A percentile compares a stretch with the other conserved stretches of the same genome.
Evolutionary conservation across 192 early-diverging fungal genomes (phyloP).

Genomic region (Mortierella alpina): DNA sequence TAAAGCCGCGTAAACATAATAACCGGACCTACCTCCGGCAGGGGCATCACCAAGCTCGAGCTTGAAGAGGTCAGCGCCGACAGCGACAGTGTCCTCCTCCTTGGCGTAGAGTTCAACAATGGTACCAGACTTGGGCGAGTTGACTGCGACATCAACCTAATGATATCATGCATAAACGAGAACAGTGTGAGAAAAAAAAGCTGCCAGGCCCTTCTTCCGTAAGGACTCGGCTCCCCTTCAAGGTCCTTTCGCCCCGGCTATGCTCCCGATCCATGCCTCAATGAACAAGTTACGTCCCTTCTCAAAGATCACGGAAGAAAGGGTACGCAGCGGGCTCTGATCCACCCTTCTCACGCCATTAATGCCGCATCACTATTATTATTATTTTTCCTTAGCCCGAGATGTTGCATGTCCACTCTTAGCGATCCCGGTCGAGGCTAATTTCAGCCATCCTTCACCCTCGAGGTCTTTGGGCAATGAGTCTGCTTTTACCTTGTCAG

Average conservation of each 20-base stretch:
- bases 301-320: too few species aligned
- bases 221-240: neutral
- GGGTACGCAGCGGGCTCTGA: neutral
- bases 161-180: neutral
- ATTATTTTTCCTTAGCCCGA: neutral
- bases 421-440: too few species aligned
- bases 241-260: neutral
- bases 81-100: constrained; percentile 91
- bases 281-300: neutral
- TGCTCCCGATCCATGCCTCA: neutral
- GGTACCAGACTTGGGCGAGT: constrained; percentile 93
- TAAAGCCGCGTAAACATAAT: neutral
- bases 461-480: too few species aligned
- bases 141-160: constrained; percentile 97
- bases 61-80: constrained; percentile 94
- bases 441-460: neutral
- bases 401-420: neutral
- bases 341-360: neutral
- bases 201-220: neutral
- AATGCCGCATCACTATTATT: neutral
- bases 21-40: constrained; percentile 57
- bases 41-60: constrained; percentile 83
- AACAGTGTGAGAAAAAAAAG: neutral
- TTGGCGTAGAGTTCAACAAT: constrained; percentile 84
- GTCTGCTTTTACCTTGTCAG: constrained; percentile 87